Evolutionary conservation across 345 rosid genomes (phyloP).

Genomic region (Isatis tinctoria): DNA sequence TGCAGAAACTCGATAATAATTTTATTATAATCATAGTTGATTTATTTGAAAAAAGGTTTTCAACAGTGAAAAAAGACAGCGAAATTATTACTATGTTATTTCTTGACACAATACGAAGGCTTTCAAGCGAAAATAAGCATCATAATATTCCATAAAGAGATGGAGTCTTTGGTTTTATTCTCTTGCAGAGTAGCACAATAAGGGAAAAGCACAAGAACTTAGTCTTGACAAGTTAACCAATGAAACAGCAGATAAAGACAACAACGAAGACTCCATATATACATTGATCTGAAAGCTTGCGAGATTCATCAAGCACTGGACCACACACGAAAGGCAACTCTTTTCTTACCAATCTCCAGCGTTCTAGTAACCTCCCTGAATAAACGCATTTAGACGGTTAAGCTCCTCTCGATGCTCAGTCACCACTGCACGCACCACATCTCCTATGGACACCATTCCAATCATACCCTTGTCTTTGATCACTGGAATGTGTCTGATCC

Average conservation of each 20-base stretch:
- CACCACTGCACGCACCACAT: constrained; percentile 98
- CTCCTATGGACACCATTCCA: constrained; percentile 99
- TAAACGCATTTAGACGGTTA: constrained; percentile 81
- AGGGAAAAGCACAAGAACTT: constrained; percentile 10
- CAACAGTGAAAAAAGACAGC: too few relatives aligned
- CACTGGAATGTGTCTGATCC: constrained; percentile 97
- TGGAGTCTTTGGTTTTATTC: constrained; percentile 29
- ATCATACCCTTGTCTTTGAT: constrained; percentile 71
- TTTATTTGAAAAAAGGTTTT: background rate
- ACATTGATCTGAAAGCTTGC: constrained; percentile 14
- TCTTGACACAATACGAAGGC: background rate
- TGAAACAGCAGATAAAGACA: constrained; percentile 1
- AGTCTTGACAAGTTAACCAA: constrained; percentile 15
- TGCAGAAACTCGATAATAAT: too few relatives aligned
- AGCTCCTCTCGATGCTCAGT: constrained; percentile 88
- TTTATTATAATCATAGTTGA: too few relatives aligned
- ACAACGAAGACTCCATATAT: constrained; percentile 12
- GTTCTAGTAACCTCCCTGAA: constrained; percentile 90
- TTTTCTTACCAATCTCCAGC: constrained; percentile 7
- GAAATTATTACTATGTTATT: too few relatives aligned
- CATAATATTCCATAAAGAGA: constrained; percentile 5
- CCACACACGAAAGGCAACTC: background rate
- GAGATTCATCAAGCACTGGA: constrained; percentile 5
- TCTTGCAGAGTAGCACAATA: constrained; percentile 16
- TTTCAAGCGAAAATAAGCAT: background rate